Percentiles rank a stretch among this genome's conserved stretches.
phyloP scores from a whole-genome alignment of 441 rosid species.

The Macaranga tanarius region DNA sequence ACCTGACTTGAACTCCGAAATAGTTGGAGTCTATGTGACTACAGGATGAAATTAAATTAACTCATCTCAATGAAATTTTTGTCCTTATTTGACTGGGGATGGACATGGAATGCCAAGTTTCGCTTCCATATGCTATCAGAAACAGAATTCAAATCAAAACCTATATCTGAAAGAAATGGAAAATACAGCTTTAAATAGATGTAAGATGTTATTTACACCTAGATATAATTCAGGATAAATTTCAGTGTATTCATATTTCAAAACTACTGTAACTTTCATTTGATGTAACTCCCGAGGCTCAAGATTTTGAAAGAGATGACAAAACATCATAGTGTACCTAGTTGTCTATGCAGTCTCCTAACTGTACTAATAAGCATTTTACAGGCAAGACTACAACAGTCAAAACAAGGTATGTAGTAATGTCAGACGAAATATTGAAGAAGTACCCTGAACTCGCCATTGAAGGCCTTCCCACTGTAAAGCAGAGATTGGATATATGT shows the following conservation, averaged over 20 bases:
- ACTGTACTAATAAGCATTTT: constrained; percentile 1
- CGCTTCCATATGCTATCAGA: background rate
- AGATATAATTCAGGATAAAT: too few species aligned
- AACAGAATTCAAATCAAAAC: background rate
- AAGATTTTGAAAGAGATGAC: too few species aligned
- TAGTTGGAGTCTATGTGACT: too few species aligned
- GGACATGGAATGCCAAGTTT: background rate
- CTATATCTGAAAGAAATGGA: background rate
- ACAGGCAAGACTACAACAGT: constrained; percentile 95
- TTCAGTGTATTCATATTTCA: too few species aligned
- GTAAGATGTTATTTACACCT: too few species aligned
- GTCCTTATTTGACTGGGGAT: background rate
- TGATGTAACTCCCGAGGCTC: too few species aligned
- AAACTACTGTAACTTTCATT: too few species aligned
- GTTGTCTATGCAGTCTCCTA: too few species aligned
- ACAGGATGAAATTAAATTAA: too few species aligned
- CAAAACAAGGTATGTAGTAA: constrained; percentile 90
- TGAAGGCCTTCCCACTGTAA: constrained; percentile 81
- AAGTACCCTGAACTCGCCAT: constrained; percentile 81
- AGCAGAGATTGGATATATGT: constrained; percentile 73
- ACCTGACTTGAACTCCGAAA: too few species aligned
- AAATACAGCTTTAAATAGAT: too few species aligned
- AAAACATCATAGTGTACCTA: too few species aligned
- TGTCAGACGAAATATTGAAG: constrained; percentile 87
- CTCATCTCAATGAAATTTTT: background rate